A percentile compares a stretch with the other conserved stretches of the same genome.
These are phyloP conservation scores for Daldinia childiae DNA, from an alignment of 495 filamentous ascomycete species.

Conservation along the genomic window DNA sequence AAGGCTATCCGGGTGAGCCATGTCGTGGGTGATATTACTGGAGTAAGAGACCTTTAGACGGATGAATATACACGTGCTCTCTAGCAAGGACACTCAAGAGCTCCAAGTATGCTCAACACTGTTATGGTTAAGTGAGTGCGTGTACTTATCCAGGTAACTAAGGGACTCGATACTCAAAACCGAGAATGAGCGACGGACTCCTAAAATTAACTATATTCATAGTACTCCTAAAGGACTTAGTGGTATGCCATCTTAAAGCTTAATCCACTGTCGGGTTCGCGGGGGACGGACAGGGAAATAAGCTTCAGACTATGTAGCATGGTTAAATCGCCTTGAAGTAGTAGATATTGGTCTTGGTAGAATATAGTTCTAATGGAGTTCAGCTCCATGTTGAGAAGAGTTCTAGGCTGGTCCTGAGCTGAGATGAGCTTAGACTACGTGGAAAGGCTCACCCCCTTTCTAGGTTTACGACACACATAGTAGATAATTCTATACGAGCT, in stretches of 20 bases:
- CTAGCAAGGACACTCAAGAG: not conserved
- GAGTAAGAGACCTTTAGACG: not conserved
- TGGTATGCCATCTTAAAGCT: not conserved
- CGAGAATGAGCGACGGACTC: conserved; percentile 13
- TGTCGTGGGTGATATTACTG: not conserved
- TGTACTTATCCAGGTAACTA: too few species aligned
- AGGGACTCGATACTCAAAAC: not conserved
- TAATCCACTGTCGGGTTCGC: not conserved
- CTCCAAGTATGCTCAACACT: not conserved
- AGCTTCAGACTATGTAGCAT: not conserved
- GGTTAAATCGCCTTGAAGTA: not conserved
- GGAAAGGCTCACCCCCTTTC: not conserved
- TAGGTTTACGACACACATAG: not conserved
- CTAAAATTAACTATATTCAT: conserved; percentile 8
- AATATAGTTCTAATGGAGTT: not conserved
- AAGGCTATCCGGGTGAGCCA: not conserved
- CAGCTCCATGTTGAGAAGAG: not conserved
- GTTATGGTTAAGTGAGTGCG: not conserved
- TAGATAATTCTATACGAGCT: not conserved
- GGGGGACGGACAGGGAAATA: not conserved
- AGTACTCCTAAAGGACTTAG: not conserved
- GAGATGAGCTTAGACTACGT: not conserved
- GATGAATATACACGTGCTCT: not conserved
- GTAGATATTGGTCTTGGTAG: not conserved
- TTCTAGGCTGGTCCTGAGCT: not conserved